Conservation (phyloP, 257 asterid species). For the Cruciata laevipes region DNA sequence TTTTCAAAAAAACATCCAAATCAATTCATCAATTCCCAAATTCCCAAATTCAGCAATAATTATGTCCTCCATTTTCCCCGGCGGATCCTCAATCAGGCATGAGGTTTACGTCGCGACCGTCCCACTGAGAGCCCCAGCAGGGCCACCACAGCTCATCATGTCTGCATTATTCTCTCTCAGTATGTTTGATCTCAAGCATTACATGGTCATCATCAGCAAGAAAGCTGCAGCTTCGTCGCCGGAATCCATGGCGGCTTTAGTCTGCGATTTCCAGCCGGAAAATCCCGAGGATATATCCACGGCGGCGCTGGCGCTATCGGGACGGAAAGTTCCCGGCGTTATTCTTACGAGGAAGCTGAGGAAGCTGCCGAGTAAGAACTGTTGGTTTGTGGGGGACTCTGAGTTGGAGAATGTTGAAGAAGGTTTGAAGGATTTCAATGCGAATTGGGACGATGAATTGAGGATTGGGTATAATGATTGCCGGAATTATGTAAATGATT, state of each 20-base stretch:
- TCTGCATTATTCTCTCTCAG: slow-evolving; percentile 57
- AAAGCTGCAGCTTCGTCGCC: slow-evolving; percentile 17
- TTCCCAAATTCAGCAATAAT: background rate
- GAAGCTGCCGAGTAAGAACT: slow-evolving; percentile 50
- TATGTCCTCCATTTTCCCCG: slow-evolving; percentile 11
- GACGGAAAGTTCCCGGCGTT: slow-evolving; percentile 50
- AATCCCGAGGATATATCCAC: slow-evolving; percentile 62
- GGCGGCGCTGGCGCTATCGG: slow-evolving; percentile 59
- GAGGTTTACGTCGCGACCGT: slow-evolving; percentile 66
- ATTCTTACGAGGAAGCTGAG: slow-evolving; percentile 42
- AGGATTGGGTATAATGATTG: slow-evolving; percentile 63
- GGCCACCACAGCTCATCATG: slow-evolving; percentile 54
- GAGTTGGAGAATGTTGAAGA: slow-evolving; percentile 23
- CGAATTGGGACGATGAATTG: slow-evolving; percentile 52
- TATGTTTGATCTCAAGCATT: slow-evolving; percentile 56
- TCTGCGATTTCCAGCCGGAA: slow-evolving; percentile 70
- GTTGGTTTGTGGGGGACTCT: slow-evolving; percentile 71
- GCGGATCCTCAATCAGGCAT: slow-evolving; percentile 21
- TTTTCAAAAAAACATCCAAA: background rate
- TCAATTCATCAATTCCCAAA: background rate
- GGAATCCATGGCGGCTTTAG: slow-evolving; percentile 33
- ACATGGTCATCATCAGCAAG: slow-evolving; percentile 56
- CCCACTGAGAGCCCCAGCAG: slow-evolving; percentile 51
- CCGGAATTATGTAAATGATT: slow-evolving; percentile 50
- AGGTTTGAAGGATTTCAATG: slow-evolving; percentile 42